Percentiles rank a stretch among this genome's conserved stretches.
phyloP scores from a whole-genome alignment of 1,284 basidiomycete species.

The Cryptococcus sp. region DNA sequence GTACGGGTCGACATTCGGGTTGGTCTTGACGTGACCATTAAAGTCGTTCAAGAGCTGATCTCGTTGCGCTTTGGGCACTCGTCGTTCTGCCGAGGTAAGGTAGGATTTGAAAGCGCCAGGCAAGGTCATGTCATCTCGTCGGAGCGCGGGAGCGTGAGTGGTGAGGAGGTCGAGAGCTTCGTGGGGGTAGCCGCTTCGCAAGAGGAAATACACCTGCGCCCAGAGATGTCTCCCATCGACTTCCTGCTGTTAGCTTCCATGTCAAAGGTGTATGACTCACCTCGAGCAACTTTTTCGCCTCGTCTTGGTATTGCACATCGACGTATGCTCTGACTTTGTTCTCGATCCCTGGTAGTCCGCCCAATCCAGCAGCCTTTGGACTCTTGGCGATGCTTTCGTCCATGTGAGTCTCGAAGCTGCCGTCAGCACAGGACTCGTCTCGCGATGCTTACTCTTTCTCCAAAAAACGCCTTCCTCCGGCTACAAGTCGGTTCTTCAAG shows the following conservation, averaged over 20 bases:
- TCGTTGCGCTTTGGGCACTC: slow-evolving; percentile 69
- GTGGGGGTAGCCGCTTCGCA: slow-evolving; percentile 73
- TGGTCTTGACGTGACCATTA: slow-evolving; percentile 86
- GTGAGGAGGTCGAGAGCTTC: slow-evolving; percentile 76
- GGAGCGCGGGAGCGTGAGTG: slow-evolving; percentile 66
- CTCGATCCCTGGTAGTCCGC: slow-evolving; percentile 81
- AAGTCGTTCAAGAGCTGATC: slow-evolving; percentile 83
- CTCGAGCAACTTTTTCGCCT: slow-evolving; percentile 69
- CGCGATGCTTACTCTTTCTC: slow-evolving; percentile 52
- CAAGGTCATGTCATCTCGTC: slow-evolving; percentile 77
- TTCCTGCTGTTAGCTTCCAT: slow-evolving; percentile 50
- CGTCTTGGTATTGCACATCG: slow-evolving; percentile 54
- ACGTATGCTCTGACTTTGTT: slow-evolving; percentile 87
- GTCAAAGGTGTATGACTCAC: not conserved
- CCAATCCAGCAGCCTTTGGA: slow-evolving; percentile 78
- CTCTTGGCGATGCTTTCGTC: slow-evolving; percentile 78
- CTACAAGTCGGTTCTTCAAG: slow-evolving; percentile 31
- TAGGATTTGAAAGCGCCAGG: slow-evolving; percentile 77
- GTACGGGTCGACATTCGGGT: slow-evolving; percentile 77
- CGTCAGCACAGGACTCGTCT: slow-evolving; percentile 12
- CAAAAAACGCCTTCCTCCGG: slow-evolving; percentile 49
- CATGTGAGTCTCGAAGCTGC: slow-evolving; percentile 70
- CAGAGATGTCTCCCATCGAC: slow-evolving; percentile 81
- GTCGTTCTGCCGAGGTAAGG: slow-evolving; percentile 73
- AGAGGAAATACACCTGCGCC: slow-evolving; percentile 86